A percentile compares a stretch with the other conserved stretches of the same genome.
Conservation (phyloP, 2,329 filamentous ascomycete genomes). For the Curvularia sp. region DNA sequence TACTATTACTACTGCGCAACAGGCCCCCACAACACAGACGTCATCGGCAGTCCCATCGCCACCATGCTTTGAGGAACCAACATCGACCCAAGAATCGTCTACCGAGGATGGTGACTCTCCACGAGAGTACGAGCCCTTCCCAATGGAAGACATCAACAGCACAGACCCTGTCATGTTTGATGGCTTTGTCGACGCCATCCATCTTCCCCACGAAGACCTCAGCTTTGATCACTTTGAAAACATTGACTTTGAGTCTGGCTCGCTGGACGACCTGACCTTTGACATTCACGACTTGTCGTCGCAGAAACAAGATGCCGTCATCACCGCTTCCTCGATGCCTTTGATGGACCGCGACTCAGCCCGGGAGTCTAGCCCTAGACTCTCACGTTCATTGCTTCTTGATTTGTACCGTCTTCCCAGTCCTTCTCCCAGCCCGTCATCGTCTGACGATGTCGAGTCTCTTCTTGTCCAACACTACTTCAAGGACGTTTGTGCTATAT, state of each 20-base stretch:
- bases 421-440: constrained; percentile 42
- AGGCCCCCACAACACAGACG: constrained; percentile 22
- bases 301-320: constrained; percentile 27
- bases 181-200: constrained; percentile 31
- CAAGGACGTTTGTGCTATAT: constrained; percentile 66
- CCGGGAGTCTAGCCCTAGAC: constrained; percentile 39
- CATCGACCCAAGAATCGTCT: constrained; percentile 31
- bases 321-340: constrained; percentile 20
- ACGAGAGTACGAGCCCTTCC: constrained; percentile 35
- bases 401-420: constrained; percentile 49
- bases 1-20: constrained; percentile 17
- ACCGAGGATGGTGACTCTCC: constrained; percentile 38
- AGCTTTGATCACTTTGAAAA: constrained; percentile 37
- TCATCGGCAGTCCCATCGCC: constrained; percentile 30
- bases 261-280: constrained; percentile 31
- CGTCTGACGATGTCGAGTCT: constrained; percentile 59
- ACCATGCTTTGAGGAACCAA: constrained; percentile 31
- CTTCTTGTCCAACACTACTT: constrained; percentile 70
- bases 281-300: constrained; percentile 28
- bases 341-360: constrained; percentile 25
- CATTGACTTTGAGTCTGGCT: constrained; percentile 37
- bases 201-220: constrained; percentile 35
- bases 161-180: constrained; percentile 40
- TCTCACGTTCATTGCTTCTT: constrained; percentile 51
- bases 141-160: constrained; percentile 34